These are phyloP conservation scores for Lepiota venenata DNA, from an alignment of 768 basidiomycete genomes.

Conservation along the genomic window DNA sequence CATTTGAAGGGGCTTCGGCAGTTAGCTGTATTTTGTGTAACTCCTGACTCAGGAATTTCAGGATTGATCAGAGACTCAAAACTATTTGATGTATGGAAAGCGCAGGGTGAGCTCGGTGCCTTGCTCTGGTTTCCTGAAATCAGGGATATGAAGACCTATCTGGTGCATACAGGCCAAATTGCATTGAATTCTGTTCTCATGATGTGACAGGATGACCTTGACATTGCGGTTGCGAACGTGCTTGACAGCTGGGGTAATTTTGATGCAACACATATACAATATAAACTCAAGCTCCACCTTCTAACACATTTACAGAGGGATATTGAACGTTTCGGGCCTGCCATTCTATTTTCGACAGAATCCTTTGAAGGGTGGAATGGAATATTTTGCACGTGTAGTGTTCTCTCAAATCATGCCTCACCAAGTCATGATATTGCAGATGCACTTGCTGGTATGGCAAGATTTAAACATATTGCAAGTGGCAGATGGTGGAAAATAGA, in stretches of 20 bases:
- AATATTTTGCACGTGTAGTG: slow-evolving; percentile 35
- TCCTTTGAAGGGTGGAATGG: slow-evolving; percentile 39
- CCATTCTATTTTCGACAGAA: slow-evolving; percentile 29
- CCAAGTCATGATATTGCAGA: slow-evolving; percentile 39
- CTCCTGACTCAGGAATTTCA: slow-evolving; percentile 7
- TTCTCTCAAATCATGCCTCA: slow-evolving; percentile 38
- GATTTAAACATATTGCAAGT: slow-evolving; percentile 25
- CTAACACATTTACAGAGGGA: slow-evolving; percentile 30
- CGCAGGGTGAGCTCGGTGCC: slow-evolving; percentile 29
- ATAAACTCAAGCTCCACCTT: slow-evolving; percentile 34
- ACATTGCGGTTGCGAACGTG: slow-evolving; percentile 29
- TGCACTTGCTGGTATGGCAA: slow-evolving; percentile 25
- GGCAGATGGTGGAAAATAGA: slow-evolving; percentile 15
- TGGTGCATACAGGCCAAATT: slow-evolving; percentile 11
- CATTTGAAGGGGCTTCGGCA: slow-evolving; percentile 12
- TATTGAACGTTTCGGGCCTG: slow-evolving; percentile 30
- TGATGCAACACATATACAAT: slow-evolving; percentile 29
- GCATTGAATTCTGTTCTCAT: too few relatives aligned
- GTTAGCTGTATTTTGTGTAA: too few relatives aligned
- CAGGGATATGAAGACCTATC: slow-evolving; percentile 29
- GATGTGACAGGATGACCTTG: slow-evolving; percentile 27
- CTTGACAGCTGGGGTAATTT: slow-evolving; percentile 29
- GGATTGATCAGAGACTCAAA: background rate
- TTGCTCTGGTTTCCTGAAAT: slow-evolving; percentile 42
- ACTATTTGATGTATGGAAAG: slow-evolving; percentile 25